Evolutionary conservation across 306 rosid genomes (phyloP), one percentile per base, ranked within the genome.

Genomic region (Corylus avellana): DNA sequence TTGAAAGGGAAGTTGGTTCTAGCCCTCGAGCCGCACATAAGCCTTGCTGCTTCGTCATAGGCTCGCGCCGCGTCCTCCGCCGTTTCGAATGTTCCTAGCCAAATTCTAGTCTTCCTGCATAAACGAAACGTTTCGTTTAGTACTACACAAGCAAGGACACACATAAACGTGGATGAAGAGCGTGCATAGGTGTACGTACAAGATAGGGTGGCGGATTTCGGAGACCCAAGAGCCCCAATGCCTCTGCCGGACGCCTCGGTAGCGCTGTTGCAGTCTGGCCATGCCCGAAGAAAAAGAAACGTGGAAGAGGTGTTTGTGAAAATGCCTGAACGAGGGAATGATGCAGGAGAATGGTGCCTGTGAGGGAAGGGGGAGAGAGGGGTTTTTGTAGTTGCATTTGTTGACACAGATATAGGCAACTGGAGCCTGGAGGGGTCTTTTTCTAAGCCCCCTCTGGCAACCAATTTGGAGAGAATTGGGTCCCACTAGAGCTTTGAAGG

Each of bases 171-270:
- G 81, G 39, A 29, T 66, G 79, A 39, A 61, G 48, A 67, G 39
- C 27, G 14, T 39, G 9, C 20, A 17, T 42, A n/a, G 75, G 47
- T 70, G 44, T 10, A 73, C 97, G 86, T 89, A 95, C 98, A 95
- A 79, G 32, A 95, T 84, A 25, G 98, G 98, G 73, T 95, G 98
- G 50, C 98, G 94, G 80, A 95, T 95, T 84, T 95, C 98, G 0
- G 98, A 95, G 75, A 95, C 98, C 98, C 98, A 95, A 63, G 98
- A 95, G 70, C 98, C 98, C 98, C 98, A 95, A 39, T 95, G 98
- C 89, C 98, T 88, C 80, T 95, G 98, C 82, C 98, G 91, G 63
- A 95, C 98, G 13, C 98, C 98, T 84, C 98, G 90, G 71, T 82
- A 95, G 61, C 98, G 86, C 80, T 95, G 98, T 84, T 91, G 98